Conservation (phyloP, 495 filamentous ascomycete species). For the Recurvomyces mirabilis region DNA sequence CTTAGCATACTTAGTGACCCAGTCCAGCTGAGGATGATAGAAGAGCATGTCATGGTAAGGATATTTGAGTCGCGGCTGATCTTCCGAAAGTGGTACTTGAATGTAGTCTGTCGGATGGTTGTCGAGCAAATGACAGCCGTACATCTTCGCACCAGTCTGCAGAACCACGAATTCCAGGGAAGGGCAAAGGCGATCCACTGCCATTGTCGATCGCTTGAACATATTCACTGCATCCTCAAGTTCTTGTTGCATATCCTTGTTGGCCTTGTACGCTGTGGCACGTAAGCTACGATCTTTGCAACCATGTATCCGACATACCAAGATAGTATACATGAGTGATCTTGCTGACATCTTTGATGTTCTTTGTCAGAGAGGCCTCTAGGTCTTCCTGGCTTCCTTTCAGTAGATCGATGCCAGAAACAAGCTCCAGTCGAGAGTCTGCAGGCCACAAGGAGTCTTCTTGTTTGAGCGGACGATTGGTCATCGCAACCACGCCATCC, state of each 20-base stretch:
- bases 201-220: constrained; percentile 26
- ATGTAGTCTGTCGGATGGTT: constrained; percentile 29
- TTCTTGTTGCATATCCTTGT: constrained; percentile 26
- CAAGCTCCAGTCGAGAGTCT: constrained; percentile 27
- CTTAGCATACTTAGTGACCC: constrained; percentile 21
- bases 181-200: constrained; percentile 20
- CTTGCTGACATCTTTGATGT: constrained; percentile 24
- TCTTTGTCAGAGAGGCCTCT: constrained; percentile 19
- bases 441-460: constrained; percentile 29
- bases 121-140: constrained; percentile 27
- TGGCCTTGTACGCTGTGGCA: constrained; percentile 26
- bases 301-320: constrained; percentile 10
- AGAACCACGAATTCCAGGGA: constrained; percentile 27
- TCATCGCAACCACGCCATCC: constrained; percentile 27
- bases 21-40: constrained; percentile 30
- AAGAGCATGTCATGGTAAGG: constrained; percentile 27
- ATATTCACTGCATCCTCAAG: constrained; percentile 27
- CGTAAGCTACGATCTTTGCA: background rate
- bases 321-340: constrained; percentile 34
- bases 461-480: constrained; percentile 29
- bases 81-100: constrained; percentile 26
- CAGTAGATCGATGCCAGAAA: constrained; percentile 30
- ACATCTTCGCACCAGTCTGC: constrained; percentile 30
- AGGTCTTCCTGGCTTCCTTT: constrained; percentile 27
- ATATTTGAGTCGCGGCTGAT: constrained; percentile 20